phyloP scores from a whole-genome alignment of 2,329 filamentous ascomycete species.

The Plenodomus biglobosus region DNA sequence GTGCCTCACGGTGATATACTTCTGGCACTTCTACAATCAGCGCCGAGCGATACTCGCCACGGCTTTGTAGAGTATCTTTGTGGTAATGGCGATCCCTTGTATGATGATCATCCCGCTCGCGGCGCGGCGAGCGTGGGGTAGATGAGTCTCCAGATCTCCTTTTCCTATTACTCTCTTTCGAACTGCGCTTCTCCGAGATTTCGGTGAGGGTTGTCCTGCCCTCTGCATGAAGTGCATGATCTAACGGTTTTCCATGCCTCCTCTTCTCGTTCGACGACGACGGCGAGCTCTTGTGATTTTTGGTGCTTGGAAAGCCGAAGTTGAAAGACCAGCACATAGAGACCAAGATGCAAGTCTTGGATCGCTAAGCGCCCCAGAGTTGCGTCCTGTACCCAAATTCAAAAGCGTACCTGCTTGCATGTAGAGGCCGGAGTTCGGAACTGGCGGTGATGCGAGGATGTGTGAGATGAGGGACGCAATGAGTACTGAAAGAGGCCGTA shows the following conservation, averaged over 20 bases:
- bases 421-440: conserved; percentile 32
- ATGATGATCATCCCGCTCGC: conserved; percentile 23
- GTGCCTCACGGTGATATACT: conserved; percentile 33
- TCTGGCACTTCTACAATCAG: conserved; percentile 31
- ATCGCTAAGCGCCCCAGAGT: conserved; percentile 30
- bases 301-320: conserved; percentile 33
- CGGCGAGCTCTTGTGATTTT: conserved; percentile 33
- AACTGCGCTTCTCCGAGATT: conserved; percentile 36
- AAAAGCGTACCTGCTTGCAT: conserved; percentile 24
- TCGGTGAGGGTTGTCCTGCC: conserved; percentile 26
- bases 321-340: conserved; percentile 44
- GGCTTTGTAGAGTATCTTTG: conserved; percentile 17
- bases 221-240: conserved; percentile 27
- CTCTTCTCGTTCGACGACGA: conserved; percentile 34
- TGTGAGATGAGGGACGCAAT: conserved; percentile 28
- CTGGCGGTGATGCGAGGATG: conserved; percentile 19
- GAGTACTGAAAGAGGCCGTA: conserved; percentile 31
- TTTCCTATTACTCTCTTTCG: conserved; percentile 28
- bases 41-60: conserved; percentile 23
- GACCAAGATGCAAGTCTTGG: conserved; percentile 26
- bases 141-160: conserved; percentile 29
- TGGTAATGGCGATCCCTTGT: conserved; percentile 21
- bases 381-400: conserved; percentile 16
- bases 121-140: conserved; percentile 27
- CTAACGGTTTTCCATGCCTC: conserved; percentile 27